Evolutionary conservation across 2,329 filamentous ascomycete genomes (phyloP).

Genomic region (Neocucurbitaria cava): DNA sequence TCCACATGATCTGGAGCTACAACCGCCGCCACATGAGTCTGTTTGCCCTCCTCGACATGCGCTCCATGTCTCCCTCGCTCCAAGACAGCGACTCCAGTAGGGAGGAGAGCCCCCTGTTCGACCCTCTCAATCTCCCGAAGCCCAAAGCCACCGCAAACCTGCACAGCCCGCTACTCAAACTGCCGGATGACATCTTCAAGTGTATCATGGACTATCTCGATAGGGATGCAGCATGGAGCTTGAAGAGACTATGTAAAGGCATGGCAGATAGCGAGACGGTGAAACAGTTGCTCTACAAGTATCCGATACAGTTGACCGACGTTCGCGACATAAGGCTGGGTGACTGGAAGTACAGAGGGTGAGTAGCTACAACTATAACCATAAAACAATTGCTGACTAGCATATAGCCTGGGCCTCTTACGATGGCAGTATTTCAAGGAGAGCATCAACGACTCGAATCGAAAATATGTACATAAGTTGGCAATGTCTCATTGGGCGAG

Average conservation of each 20-base stretch:
- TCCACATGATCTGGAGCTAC: no score
- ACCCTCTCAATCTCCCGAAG: conserved; percentile 23
- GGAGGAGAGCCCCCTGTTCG: conserved; percentile 32
- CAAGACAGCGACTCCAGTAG: conserved; percentile 28
- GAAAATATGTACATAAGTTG: conserved; percentile 41
- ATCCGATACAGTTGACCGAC: conserved; percentile 40
- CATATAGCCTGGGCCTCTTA: conserved; percentile 20
- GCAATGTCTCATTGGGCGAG: conserved; percentile 47
- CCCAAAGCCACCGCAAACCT: conserved; percentile 18
- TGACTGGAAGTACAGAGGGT: conserved; percentile 43
- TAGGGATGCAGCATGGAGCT: conserved; percentile 40
- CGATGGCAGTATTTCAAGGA: conserved; percentile 43
- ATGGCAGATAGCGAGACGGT: conserved; percentile 39
- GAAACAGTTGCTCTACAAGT: conserved; percentile 41
- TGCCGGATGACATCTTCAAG: conserved; percentile 47
- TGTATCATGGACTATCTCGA: conserved; percentile 46
- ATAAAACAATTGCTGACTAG: no score
- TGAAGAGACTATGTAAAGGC: conserved; percentile 43
- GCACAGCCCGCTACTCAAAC: conserved; percentile 37
- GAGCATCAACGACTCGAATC: conserved; percentile 42
- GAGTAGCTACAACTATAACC: no score
- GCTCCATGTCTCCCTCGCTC: conserved; percentile 21
- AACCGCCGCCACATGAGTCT: conserved; percentile 23
- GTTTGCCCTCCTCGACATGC: conserved; percentile 31
- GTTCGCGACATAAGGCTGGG: conserved; percentile 40